Evolutionary conservation across 805 yeast genomes (phyloP), one percentile per base, ranked within the genome.

Genomic region (Brettanomyces nanus): DNA sequence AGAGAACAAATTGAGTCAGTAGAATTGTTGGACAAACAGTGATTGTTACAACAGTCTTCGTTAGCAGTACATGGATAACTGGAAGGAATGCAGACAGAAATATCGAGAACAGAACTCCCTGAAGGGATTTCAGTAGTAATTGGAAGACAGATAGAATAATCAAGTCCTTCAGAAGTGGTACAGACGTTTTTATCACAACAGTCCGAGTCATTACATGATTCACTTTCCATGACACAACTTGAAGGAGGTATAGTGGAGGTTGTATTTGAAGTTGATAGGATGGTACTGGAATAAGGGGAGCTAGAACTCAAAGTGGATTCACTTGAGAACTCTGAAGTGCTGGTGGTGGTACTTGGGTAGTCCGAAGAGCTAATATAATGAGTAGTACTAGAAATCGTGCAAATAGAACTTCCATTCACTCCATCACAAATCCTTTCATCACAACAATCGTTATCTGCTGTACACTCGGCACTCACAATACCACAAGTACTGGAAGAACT

Each of bases 391-490:
- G n/a, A n/a, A n/a, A n/a, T n/a, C n/a, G n/a, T n/a, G n/a, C n/a
- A n/a, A n/a, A n/a, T n/a, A n/a, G n/a, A n/a, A n/a, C n/a, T n/a
- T n/a, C n/a, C n/a, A n/a, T n/a, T n/a, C n/a, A n/a, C n/a, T n/a
- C n/a, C n/a, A 11, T 18, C n/a, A 28, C 13, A 7, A 18, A 14
- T 28, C 6, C 3, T 15, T n/a, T n/a, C 13, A 19, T 32, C 25
- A 32, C 35, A 32, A 32, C 35, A 32, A 15, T 32, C 35, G 11
- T 15, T n/a, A 32, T 32, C 25, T 11, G 6, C 25, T 15, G 35
- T 19, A 15, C 35, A 32, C 14, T 15, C 5, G 26, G n/a, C 26
- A 32, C 35, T 21, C 10, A 11, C 10, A 11, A 19, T 31, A 3
- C 10, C 33, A 15, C 33, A 31, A 13, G 33, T n/a, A n/a, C n/a